These are phyloP conservation scores for Moringa oleifera DNA, from an alignment of 345 rosid genomes.

Conservation along the genomic window DNA sequence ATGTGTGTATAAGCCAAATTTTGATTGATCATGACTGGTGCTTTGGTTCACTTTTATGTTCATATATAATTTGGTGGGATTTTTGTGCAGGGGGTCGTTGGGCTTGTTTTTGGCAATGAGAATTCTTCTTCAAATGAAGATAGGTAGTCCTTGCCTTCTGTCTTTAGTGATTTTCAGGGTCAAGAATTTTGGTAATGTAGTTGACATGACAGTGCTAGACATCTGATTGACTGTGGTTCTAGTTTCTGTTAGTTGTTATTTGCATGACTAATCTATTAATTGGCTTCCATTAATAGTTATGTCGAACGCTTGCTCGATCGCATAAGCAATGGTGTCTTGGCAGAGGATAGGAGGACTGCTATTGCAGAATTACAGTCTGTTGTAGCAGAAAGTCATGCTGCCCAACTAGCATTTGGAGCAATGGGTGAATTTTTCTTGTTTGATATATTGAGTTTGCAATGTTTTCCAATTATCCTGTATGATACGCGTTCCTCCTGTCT, in stretches of 20 bases:
- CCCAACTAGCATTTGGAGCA: slow-evolving; percentile 88
- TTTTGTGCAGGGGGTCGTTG: slow-evolving; percentile 79
- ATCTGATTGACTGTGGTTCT: background rate
- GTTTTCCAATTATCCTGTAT: slow-evolving; percentile 5
- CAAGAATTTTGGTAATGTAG: background rate
- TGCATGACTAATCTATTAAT: slow-evolving; percentile 3
- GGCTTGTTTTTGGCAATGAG: slow-evolving; percentile 86
- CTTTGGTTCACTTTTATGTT: slow-evolving; percentile 1
- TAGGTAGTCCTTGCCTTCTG: slow-evolving; percentile 36
- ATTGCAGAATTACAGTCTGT: slow-evolving; percentile 86
- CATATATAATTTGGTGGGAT: slow-evolving; percentile 6
- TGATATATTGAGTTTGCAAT: slow-evolving; percentile 3
- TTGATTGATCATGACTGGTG: background rate
- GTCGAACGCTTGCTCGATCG: slow-evolving; percentile 91
- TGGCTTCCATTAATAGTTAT: slow-evolving; percentile 40
- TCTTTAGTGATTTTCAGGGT: background rate
- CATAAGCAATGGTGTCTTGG: slow-evolving; percentile 72
- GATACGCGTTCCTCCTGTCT: slow-evolving; percentile 3
- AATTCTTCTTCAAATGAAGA: slow-evolving; percentile 71
- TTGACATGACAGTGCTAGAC: background rate
- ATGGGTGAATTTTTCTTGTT: slow-evolving; percentile 46
- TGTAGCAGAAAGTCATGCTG: slow-evolving; percentile 78
- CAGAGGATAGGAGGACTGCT: slow-evolving; percentile 91
- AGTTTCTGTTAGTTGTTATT: background rate
- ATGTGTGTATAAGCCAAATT: background rate